These are phyloP conservation scores for Leishmania tropica DNA, from an alignment of 208 protist species.

Conservation along the genomic window DNA sequence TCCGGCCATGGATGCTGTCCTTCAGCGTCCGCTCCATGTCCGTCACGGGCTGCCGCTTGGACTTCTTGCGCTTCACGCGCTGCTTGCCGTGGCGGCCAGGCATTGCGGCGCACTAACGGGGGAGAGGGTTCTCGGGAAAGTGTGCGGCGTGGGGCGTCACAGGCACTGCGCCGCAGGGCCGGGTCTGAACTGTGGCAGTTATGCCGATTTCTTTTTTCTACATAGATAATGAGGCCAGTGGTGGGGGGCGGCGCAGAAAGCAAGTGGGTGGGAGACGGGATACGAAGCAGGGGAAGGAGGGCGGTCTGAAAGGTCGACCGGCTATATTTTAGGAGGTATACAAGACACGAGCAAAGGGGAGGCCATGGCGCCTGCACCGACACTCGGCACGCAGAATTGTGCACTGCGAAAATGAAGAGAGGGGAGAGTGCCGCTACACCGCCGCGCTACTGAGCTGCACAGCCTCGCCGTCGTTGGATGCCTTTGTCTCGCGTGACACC, in stretches of 20 bases:
- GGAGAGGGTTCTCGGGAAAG: neutral
- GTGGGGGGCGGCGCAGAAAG: neutral
- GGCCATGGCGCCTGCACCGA: neutral
- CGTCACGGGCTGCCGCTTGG: conserved; percentile 71
- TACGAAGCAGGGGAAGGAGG: neutral
- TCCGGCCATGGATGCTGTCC: conserved; percentile 88
- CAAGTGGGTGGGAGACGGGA: too few species aligned
- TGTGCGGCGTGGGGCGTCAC: neutral
- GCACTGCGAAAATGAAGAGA: neutral
- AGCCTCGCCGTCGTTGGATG: neutral
- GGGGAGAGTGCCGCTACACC: neutral
- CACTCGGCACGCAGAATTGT: neutral
- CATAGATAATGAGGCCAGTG: neutral
- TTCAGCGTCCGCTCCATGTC: conserved; percentile 90
- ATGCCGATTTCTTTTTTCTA: neutral
- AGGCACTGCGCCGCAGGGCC: neutral
- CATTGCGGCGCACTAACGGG: conserved; percentile 42
- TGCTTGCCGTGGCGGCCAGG: conserved; percentile 89
- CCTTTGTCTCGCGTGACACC: neutral
- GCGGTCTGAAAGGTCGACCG: neutral
- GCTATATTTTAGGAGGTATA: neutral
- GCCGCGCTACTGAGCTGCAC: neutral
- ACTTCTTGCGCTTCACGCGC: conserved; percentile 89
- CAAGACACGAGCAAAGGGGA: neutral
- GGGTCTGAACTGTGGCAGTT: neutral